Conservation (phyloP, 192 early-diverging fungal species). For the Lunasporangiospora selenospora region DNA sequence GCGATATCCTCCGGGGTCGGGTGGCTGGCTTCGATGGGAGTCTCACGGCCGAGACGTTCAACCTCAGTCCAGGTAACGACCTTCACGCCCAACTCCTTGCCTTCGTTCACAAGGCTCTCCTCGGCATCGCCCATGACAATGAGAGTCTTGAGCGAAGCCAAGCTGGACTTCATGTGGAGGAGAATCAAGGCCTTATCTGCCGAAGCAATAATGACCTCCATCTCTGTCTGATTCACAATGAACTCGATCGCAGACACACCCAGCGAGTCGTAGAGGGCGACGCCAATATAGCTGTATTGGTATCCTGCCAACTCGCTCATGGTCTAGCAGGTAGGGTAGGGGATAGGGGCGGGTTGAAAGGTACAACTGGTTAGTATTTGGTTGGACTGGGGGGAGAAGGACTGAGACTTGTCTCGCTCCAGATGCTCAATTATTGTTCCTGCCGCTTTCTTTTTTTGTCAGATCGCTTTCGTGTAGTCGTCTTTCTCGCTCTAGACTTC, state of each 20-base stretch:
- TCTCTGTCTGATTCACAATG: conserved; percentile 82
- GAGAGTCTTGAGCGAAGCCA: conserved; percentile 53
- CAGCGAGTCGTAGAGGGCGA: conserved; percentile 90
- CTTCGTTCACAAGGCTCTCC: conserved; percentile 25
- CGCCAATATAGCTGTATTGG: conserved; percentile 68
- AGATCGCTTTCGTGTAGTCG: too few species aligned
- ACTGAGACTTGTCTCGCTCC: too few species aligned
- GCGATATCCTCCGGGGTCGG: conserved; percentile 75
- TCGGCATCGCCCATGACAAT: conserved; percentile 58
- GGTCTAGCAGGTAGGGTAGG: conserved; percentile 35
- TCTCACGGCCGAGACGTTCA: conserved; percentile 59
- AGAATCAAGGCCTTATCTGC: conserved; percentile 64
- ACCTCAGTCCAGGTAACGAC: conserved; percentile 60
- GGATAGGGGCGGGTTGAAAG: neutral
- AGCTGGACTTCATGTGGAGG: conserved; percentile 42
- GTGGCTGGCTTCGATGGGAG: conserved; percentile 44
- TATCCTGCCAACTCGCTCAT: conserved; percentile 70
- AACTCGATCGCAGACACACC: conserved; percentile 74
- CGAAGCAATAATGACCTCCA: conserved; percentile 67
- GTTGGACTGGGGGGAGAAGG: too few species aligned
- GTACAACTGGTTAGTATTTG: too few species aligned
- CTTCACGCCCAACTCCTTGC: conserved; percentile 28
- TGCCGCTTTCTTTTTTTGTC: too few species aligned
- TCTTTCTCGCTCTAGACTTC: too few species aligned
- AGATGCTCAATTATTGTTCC: too few species aligned